Evolutionary conservation across 208 protist species (phyloP), one percentile per base, ranked within the genome.

Genomic region (Crithidia brevicula): DNA sequence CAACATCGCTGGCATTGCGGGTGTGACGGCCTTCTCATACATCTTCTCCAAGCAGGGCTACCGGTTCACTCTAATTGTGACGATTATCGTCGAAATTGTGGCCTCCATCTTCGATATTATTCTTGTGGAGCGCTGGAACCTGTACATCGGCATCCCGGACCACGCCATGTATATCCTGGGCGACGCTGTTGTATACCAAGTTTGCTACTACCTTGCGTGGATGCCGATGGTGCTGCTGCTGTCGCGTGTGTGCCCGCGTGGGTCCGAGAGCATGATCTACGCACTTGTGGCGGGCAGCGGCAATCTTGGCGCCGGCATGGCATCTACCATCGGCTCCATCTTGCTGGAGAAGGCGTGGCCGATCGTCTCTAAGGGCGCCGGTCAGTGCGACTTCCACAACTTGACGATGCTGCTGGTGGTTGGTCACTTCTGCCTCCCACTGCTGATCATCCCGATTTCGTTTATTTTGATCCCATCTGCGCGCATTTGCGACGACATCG

Each of bases 191-290:
- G 65, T 92, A 6, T 72, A 73, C 23, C 33, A 85, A 56, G 67
- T 82, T 31, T 76, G 67, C 52, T 83, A 79, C 47, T 82, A 85
- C 71, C 49, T 95, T 4, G 70, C 75, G 27, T 92, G 75, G 61
- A 92, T 95, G 83, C 85, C 90, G 20, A 70, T 73, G 43, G 71
- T 89, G 4, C 66, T 95, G 13, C 76, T 95, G 36, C 73, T 91
- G 36, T 87, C 87, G 0, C 87, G 85, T 43, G 66, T 92, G 15
- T 93, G 87, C 65, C 87, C 90, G 16, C 82, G 80, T 40, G 85
- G 83, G 13, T 80, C 86, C 40, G 86, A 95, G 69, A 79, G 72
- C 25, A 92, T 83, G 59, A 74, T 92, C 49, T 92, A 87, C 46
- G 82, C 89, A 20, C 65, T 95, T 1, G 68, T 95, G 30, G 89